Base-by-base conservation (phyloP, 2,329 filamentous ascomycete genomes). In the Botrytis byssoidea region DNA sequence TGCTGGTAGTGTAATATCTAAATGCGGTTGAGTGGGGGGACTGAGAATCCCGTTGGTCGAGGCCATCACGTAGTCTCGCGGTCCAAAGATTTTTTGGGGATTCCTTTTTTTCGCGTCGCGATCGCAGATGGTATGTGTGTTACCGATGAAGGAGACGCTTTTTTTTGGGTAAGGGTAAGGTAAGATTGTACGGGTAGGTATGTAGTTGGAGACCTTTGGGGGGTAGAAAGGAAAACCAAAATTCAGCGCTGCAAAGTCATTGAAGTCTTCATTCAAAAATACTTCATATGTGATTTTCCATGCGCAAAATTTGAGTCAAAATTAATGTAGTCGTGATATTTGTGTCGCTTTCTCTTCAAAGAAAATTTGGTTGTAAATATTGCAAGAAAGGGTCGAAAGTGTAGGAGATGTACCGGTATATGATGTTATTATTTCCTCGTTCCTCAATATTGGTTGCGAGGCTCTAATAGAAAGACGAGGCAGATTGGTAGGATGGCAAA, bases 21-120 rank as follows among this genome's bases (percentile, higher is more conserved):
- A 70, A 18, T 79, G 79, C 72, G 77, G 77, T 65, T 79, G 80
- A 67, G 78, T 78, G 37, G 77, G 76, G 42, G 83, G 82, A 75
- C 82, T 83, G 71, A 82, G 78, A 72, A 82, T 81, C 77, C 85
- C 85, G 80, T 86, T 86, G 55, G 76, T 75, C 55, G 80, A 77
- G 55, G 80, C 77, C 80, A 82, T 81, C 73, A 72, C 75, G 77
- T 59, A 66, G 71, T 51, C 70, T 73, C 73, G 73, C 68, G 70
- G 60, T 73, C 59, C 64, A 44, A 63, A 65, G 71, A 48, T 55
- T 55, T 68, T 51, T 66, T 74, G 68, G 51, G 40, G 59, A 59
- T 66, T 60, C 55, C 69, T 73, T 69, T 74, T 44, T 61, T 75
- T 76, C 74, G 76, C 76, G 74, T 76, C 75, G 75, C 74, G 75